These are phyloP conservation scores for Eucalyptus grandis DNA, from an alignment of 345 rosid species.

Conservation along the genomic window DNA sequence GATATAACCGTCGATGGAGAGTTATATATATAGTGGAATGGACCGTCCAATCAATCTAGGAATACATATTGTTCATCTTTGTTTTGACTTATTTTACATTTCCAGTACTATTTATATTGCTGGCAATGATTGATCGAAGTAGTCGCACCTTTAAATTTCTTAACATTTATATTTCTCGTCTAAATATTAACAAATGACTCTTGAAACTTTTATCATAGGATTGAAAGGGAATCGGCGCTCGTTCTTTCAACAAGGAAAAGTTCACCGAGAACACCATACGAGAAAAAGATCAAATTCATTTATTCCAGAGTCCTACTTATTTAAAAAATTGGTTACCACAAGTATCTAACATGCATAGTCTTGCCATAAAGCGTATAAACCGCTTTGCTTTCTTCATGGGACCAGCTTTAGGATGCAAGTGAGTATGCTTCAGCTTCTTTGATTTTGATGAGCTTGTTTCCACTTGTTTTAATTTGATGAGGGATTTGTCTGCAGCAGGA, in stretches of 20 bases:
- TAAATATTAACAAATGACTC: neutral
- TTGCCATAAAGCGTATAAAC: neutral
- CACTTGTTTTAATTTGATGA: too few species aligned
- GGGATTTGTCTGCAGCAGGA: too few species aligned
- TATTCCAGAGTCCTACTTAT: neutral
- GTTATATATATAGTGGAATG: neutral
- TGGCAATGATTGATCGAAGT: accelerated
- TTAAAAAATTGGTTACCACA: neutral
- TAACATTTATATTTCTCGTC: neutral
- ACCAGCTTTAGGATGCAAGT: too few species aligned
- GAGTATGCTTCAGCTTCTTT: too few species aligned
- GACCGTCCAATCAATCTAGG: neutral
- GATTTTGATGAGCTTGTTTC: too few species aligned
- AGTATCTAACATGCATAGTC: neutral
- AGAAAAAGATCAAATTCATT: neutral
- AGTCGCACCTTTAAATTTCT: neutral
- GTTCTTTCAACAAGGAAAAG: neutral
- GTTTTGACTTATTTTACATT: neutral
- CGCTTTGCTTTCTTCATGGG: too few species aligned
- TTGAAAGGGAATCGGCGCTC: neutral
- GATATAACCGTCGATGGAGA: neutral
- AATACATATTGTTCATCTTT: neutral
- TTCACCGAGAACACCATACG: neutral
- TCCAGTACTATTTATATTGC: neutral
- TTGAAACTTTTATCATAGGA: neutral